phyloP scores from a whole-genome alignment of 257 asterid genomes.

The Gynochthodes officinalis region DNA sequence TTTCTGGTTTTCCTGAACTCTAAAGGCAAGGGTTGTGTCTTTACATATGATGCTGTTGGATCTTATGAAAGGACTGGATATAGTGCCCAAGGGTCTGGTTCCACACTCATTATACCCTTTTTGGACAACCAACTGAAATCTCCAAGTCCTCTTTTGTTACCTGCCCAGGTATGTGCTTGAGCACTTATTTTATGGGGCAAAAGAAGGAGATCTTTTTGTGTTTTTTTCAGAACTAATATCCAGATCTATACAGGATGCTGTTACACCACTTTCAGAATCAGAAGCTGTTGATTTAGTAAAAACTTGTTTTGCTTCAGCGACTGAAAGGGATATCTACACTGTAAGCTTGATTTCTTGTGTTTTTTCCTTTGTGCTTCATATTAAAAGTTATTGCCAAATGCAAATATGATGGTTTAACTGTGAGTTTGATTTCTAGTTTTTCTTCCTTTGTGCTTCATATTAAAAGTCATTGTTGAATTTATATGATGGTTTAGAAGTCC shows the following conservation, averaged over 20 bases:
- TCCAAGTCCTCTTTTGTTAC: conserved; percentile 42
- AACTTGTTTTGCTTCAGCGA: conserved; percentile 49
- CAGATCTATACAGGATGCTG: conserved; percentile 37
- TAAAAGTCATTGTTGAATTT: background rate
- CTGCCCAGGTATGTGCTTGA: conserved; percentile 29
- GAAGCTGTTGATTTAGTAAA: conserved; percentile 46
- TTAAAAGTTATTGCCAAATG: background rate
- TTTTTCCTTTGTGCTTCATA: background rate
- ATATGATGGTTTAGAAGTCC: background rate
- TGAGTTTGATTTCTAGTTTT: conserved; percentile 21
- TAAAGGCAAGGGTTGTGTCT: conserved; percentile 94
- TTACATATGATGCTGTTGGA: conserved; percentile 95
- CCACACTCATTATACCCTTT: conserved; percentile 91
- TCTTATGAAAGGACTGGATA: conserved; percentile 97
- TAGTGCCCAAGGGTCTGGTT: conserved; percentile 96
- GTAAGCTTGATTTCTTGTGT: conserved; percentile 24
- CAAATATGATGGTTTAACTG: conserved; percentile 20
- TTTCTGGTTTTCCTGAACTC: background rate
- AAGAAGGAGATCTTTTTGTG: background rate
- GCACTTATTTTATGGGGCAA: background rate
- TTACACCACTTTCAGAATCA: conserved; percentile 46
- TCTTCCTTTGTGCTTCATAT: background rate
- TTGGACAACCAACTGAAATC: conserved; percentile 62
- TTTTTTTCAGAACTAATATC: background rate
- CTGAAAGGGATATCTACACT: conserved; percentile 48